Conservation (phyloP, 2,329 filamentous ascomycete genomes). For the Metarhizium robertsii region DNA sequence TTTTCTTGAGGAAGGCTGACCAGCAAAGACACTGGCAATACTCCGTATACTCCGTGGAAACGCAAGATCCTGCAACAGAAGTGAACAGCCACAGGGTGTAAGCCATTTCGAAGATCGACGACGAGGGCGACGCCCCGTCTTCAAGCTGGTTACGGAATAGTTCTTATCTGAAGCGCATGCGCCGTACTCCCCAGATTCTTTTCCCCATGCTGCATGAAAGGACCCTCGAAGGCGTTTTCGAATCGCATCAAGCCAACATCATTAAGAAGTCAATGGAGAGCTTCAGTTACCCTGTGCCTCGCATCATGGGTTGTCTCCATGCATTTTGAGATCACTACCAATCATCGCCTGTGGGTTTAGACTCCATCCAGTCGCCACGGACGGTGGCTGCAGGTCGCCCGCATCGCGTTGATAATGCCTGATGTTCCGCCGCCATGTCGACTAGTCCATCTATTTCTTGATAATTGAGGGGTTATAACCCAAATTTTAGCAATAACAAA, state of each 20-base stretch:
- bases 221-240: not conserved
- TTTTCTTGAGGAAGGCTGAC: not conserved
- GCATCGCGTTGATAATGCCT: not conserved
- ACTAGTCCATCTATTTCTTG: too few relatives aligned
- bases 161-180: too few relatives aligned
- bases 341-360: not conserved
- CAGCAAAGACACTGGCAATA: not conserved
- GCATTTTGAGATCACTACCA: not conserved
- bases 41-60: not conserved
- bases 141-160: not conserved
- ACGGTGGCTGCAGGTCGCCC: not conserved
- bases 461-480: too few relatives aligned
- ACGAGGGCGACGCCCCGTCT: too few relatives aligned
- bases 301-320: not conserved
- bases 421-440: not conserved
- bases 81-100: not conserved
- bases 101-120: not conserved
- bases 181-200: too few relatives aligned
- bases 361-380: not conserved
- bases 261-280: not conserved
- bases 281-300: not conserved
- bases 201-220: too few relatives aligned
- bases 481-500: not conserved
- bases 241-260: not conserved
- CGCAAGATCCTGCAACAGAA: not conserved